Base-by-base conservation (phyloP, 2,329 filamentous ascomycete species). In the Exophiala calicioides region DNA sequence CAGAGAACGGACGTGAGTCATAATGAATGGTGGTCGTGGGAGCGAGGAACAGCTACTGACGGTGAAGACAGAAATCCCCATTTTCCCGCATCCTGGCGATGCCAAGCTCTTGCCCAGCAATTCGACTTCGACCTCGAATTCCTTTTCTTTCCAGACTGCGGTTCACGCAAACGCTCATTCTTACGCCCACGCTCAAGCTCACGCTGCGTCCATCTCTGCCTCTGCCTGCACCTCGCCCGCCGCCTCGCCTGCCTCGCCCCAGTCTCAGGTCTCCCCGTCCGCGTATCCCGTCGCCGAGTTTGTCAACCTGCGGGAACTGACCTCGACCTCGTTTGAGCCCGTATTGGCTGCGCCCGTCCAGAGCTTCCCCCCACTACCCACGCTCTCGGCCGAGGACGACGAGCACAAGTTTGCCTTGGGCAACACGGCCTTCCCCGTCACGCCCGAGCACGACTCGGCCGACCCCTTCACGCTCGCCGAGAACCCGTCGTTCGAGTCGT, bases 281-380 rank as follows among this genome's bases (percentile, higher is more conserved):
- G 73, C 84, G 65, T 62, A 76, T 79, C 58, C 57, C 10, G 85
- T 89, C 66, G 78, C 89, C 58, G 85, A 89, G 70, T 94, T 93
- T 67, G 95, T 91, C 69, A 90, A 96, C 65, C 90, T 91, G 24
- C 84, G 90, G 63, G 88, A 95, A 64, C 74, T 96, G 55, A 95
- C 87, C 15, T 88, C 95, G 24, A 73, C 74, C 50, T 65, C 72
- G 30, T 77, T 73, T 43, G 68, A 68, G 44, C 57, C 63, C 18
- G 58, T 64, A 40, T 65, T 73, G 62, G 54, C 62, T 26, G 58
- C 64, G 35, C 66, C 73, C 62, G 59, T 55, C 38, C 57, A 60
- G 34, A 29, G 75, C 71, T 84, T 88, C 58, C 77, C 84, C 16
- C 76, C 78, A 50, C 74, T 87, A 56, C 75, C 82, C 31, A 78